These are phyloP conservation scores for Lentinula guzmanii DNA, from an alignment of 768 basidiomycete genomes.

Conservation along the genomic window DNA sequence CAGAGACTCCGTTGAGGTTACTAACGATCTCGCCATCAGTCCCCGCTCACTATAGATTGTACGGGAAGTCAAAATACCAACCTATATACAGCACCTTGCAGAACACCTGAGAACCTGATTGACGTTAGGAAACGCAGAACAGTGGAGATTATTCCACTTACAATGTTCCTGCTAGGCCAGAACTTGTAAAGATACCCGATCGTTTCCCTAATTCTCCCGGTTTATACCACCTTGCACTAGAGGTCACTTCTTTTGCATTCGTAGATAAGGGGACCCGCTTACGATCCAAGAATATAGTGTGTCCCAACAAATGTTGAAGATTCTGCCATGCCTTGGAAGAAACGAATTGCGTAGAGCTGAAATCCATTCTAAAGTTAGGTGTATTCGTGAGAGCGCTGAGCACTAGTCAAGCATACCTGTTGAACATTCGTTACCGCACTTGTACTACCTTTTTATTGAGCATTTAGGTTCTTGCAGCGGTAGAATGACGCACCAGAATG, in stretches of 20 bases:
- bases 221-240: constrained; percentile 55
- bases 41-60: not conserved
- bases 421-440: constrained; percentile 48
- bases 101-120: constrained; percentile 54
- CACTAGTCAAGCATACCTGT: constrained; percentile 33
- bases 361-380: not conserved
- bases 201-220: constrained; percentile 65
- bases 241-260: not conserved
- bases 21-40: constrained; percentile 19
- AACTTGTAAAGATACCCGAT: constrained; percentile 66
- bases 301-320: constrained; percentile 75
- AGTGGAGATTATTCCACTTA: constrained; percentile 20
- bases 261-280: constrained; percentile 18
- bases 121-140: not conserved
- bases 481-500: constrained; percentile 42
- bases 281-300: constrained; percentile 70
- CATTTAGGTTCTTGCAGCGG: not conserved
- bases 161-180: constrained; percentile 57
- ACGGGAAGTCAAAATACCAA: constrained; percentile 15
- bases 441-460: constrained; percentile 31
- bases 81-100: constrained; percentile 62
- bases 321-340: constrained; percentile 69
- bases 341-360: constrained; percentile 68
- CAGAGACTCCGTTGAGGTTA: constrained; percentile 43
- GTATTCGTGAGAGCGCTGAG: not conserved